A percentile compares a stretch with the other conserved stretches of the same genome.
Evolutionary conservation across 2,329 filamentous ascomycete genomes (phyloP).

Genomic region (Aureobasidium sp.): DNA sequence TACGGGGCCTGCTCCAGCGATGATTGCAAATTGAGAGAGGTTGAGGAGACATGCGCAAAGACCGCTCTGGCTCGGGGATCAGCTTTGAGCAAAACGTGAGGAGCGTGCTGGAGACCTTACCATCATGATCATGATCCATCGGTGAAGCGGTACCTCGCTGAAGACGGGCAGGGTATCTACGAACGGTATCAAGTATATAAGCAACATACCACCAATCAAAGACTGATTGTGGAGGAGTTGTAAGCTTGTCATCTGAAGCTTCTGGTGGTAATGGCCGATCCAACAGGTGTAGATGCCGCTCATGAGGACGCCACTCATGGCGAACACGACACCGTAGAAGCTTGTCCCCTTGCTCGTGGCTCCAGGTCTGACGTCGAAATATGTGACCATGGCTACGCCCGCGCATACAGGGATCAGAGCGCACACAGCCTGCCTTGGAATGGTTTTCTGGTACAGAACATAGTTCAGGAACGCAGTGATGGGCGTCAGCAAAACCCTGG

Average conservation of each 20-base stretch:
- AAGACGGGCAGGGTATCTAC: conserved; percentile 54
- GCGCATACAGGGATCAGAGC: conserved; percentile 52
- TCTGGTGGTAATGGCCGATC: conserved; percentile 57
- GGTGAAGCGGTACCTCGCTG: conserved; percentile 36
- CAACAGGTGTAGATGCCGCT: conserved; percentile 61
- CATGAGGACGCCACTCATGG: conserved; percentile 54
- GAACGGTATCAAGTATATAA: conserved; percentile 59
- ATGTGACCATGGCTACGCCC: conserved; percentile 58
- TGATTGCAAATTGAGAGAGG: conserved; percentile 28
- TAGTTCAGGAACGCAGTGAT: conserved; percentile 57
- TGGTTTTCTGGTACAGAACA: conserved; percentile 47
- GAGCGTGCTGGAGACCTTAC: conserved; percentile 30
- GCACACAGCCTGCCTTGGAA: conserved; percentile 46
- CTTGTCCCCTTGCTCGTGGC: conserved; percentile 46
- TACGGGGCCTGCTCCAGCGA: conserved; percentile 25
- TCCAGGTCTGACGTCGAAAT: conserved; percentile 50
- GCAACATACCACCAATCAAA: conserved; percentile 51
- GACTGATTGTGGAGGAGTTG: conserved; percentile 62
- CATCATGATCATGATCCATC: conserved; percentile 43
- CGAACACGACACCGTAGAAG: conserved; percentile 53
- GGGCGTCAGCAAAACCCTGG: conserved; percentile 58
- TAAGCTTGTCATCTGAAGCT: conserved; percentile 57
- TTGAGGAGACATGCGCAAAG: conserved; percentile 57
- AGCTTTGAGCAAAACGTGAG: neutral
- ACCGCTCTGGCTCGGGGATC: conserved; percentile 42